These are phyloP conservation scores for Nyssa sinensis DNA, from an alignment of 148 eudicot genomes.

Conservation along the genomic window DNA sequence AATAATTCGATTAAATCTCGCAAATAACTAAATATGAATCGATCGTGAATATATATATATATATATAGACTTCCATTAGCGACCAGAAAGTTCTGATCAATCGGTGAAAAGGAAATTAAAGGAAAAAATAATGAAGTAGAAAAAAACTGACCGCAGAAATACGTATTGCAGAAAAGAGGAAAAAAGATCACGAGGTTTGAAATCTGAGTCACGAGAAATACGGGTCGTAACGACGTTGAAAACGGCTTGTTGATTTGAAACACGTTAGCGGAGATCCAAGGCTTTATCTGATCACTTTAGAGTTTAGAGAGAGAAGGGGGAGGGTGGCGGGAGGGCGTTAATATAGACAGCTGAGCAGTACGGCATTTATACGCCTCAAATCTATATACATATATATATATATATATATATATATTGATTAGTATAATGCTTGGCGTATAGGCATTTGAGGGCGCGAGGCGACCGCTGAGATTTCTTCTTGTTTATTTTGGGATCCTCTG, in stretches of 20 bases:
- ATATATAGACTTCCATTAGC: not conserved
- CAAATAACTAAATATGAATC: not conserved
- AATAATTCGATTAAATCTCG: not conserved
- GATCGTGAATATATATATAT: not conserved
- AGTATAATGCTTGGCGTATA: no score
- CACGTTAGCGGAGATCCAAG: not conserved
- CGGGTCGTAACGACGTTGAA: not conserved
- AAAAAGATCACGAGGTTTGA: not conserved
- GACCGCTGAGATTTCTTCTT: no score
- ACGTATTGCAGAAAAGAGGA: no score
- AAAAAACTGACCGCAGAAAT: not conserved
- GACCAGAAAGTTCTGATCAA: not conserved
- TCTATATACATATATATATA: not conserved
- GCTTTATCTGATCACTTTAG: not conserved
- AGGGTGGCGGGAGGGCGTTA: not conserved
- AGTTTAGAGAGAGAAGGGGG: not conserved
- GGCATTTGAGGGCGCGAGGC: no score
- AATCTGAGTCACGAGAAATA: constrained; percentile 9
- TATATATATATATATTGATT: no score
- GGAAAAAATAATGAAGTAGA: no score
- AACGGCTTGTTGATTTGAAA: not conserved
- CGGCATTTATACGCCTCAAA: no score
- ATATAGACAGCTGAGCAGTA: not conserved
- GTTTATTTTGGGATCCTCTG: no score
- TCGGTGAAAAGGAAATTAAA: not conserved